phyloP scores from a whole-genome alignment of 495 filamentous ascomycete genomes.

The Penicillium crystallinum region DNA sequence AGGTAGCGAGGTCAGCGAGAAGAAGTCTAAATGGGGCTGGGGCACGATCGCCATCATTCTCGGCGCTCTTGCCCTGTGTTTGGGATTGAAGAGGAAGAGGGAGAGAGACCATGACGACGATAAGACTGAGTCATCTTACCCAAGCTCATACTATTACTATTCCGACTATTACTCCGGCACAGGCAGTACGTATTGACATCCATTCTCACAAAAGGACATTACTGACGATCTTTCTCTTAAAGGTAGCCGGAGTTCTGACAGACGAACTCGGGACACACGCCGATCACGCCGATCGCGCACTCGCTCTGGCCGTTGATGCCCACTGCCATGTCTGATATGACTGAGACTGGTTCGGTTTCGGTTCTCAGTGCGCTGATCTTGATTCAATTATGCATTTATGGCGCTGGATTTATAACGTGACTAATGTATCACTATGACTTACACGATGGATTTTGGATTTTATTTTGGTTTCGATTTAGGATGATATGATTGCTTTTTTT shows the following conservation, averaged over 20 bases:
- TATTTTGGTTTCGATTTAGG: neutral
- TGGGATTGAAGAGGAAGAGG: slow-evolving; percentile 66
- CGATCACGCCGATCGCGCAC: slow-evolving; percentile 37
- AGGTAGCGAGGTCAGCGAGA: slow-evolving; percentile 36
- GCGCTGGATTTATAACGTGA: slow-evolving; percentile 21
- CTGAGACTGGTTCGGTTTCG: neutral
- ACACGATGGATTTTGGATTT: slow-evolving; percentile 16
- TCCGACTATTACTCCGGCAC: slow-evolving; percentile 42
- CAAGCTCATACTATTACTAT: slow-evolving; percentile 44
- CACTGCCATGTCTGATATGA: neutral
- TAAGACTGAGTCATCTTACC: slow-evolving; percentile 41
- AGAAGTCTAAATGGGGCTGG: slow-evolving; percentile 53
- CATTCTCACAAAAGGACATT: neutral
- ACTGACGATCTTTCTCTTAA: slow-evolving; percentile 13
- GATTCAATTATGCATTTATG: slow-evolving; percentile 25
- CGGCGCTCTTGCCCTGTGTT: slow-evolving; percentile 60
- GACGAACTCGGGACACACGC: slow-evolving; percentile 44
- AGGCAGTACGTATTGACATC: slow-evolving; percentile 36
- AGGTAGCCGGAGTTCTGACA: slow-evolving; percentile 49
- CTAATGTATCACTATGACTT: slow-evolving; percentile 35
- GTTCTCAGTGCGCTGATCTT: neutral
- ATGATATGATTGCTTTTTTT: slow-evolving; percentile 13
- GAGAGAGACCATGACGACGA: slow-evolving; percentile 47
- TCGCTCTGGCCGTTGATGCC: slow-evolving; percentile 30
- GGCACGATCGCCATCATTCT: slow-evolving; percentile 56